Evolutionary conservation across 768 basidiomycete species (phyloP).

Genomic region (Auriculariales sp.): DNA sequence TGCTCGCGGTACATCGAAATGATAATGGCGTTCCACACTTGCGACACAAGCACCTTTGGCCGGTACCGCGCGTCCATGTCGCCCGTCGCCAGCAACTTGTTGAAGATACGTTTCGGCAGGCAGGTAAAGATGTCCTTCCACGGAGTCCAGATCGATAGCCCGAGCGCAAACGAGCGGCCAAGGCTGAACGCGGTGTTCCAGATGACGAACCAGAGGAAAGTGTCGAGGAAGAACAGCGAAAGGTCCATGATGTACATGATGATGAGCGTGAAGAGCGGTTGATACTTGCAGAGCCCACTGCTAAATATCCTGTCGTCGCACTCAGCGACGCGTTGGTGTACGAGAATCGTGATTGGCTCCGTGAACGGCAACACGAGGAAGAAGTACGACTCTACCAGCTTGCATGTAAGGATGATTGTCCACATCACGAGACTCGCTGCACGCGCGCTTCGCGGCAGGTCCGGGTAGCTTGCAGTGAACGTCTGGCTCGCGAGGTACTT

Average conservation of each 20-base stretch:
- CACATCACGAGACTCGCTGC: conserved; percentile 76
- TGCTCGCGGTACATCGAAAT: conserved; percentile 99
- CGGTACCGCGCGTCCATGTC: conserved; percentile 99
- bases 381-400: conserved; percentile 94
- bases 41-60: conserved; percentile 94
- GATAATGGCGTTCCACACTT: conserved; percentile 98
- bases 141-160: conserved; percentile 96
- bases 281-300: conserved; percentile 68
- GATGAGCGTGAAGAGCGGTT: conserved; percentile 84
- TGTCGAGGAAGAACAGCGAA: conserved; percentile 96
- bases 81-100: conserved; percentile 85
- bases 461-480: conserved; percentile 94
- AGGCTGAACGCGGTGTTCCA: conserved; percentile 95
- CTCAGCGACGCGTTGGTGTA: conserved; percentile 81
- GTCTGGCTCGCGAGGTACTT: conserved; percentile 99
- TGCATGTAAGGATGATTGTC: conserved; percentile 91
- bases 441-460: conserved; percentile 55
- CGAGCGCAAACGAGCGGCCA: conserved; percentile 77
- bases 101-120: conserved; percentile 94
- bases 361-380: conserved; percentile 96
- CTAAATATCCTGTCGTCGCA: conserved; percentile 83
- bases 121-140: conserved; percentile 97
- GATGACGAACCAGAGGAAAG: conserved; percentile 99
- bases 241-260: conserved; percentile 99
- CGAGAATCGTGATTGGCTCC: conserved; percentile 92